Percentiles rank a stretch among this genome's conserved stretches.
Conservation (phyloP, 768 basidiomycete species). For the Suillus decipiens region DNA sequence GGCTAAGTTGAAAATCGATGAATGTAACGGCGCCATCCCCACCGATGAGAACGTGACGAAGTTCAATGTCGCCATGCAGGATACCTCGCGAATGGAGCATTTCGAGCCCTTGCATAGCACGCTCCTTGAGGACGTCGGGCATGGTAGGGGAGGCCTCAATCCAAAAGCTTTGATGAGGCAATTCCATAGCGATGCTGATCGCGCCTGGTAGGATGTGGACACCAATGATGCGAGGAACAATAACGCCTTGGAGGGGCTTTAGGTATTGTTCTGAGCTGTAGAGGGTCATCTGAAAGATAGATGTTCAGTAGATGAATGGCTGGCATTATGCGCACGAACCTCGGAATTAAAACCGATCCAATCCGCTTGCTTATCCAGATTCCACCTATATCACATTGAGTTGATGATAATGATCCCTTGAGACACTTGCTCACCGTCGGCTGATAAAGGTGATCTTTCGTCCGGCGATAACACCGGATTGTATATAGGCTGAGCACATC, state of each 20-base stretch:
- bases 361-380: conserved; percentile 28
- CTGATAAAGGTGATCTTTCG: conserved; percentile 37
- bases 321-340: conserved; percentile 25
- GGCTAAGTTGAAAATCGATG: conserved; percentile 53
- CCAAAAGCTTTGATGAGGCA: conserved; percentile 62
- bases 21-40: conserved; percentile 54
- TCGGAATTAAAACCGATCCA: conserved; percentile 45
- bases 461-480: conserved; percentile 32
- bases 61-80: conserved; percentile 48
- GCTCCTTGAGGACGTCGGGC: conserved; percentile 54
- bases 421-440: conserved; percentile 33
- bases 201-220: conserved; percentile 41
- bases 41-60: conserved; percentile 55
- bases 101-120: conserved; percentile 50
- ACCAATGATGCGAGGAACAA: conserved; percentile 56
- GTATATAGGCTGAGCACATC: conserved; percentile 40
- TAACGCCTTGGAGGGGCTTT: conserved; percentile 49
- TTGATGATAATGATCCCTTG: neutral
- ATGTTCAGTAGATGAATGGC: conserved; percentile 5
- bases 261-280: conserved; percentile 50
- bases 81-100: conserved; percentile 50
- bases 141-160: conserved; percentile 59
- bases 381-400: conserved; percentile 30
- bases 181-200: conserved; percentile 49
- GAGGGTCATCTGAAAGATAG: conserved; percentile 46